phyloP scores from a whole-genome alignment of 345 rosid species.

The Eucalyptus erythrocorys region DNA sequence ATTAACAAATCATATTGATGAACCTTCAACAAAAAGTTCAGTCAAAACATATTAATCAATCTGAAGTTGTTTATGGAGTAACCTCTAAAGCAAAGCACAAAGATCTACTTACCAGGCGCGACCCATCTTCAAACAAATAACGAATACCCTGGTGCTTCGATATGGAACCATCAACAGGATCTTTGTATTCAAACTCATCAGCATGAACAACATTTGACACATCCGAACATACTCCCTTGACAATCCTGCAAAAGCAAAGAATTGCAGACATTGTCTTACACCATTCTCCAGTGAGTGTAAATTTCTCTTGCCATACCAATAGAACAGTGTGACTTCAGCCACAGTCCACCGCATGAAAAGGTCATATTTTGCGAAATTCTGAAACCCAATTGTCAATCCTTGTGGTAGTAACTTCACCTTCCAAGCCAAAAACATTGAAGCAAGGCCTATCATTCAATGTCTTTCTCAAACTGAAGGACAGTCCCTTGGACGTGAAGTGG shows the following conservation, averaged over 20 bases:
- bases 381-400: neutral
- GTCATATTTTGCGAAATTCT: neutral
- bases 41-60: neutral
- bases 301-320: neutral
- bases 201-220: slow-evolving; percentile 67
- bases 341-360: neutral
- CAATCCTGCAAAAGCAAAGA: slow-evolving; percentile 30
- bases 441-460: neutral
- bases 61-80: neutral
- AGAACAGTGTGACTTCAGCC: neutral
- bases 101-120: slow-evolving; percentile 58
- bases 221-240: slow-evolving; percentile 53
- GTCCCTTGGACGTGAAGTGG: neutral
- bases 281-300: neutral
- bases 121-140: slow-evolving; percentile 91
- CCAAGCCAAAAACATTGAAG: neutral
- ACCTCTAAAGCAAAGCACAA: neutral
- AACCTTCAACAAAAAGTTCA: neutral
- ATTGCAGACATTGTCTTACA: neutral
- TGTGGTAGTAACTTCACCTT: neutral
- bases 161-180: slow-evolving; percentile 94
- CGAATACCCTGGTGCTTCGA: slow-evolving; percentile 95
- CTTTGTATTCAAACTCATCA: slow-evolving; percentile 96
- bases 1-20: neutral
- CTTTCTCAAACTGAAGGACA: neutral